Evolutionary conservation across 352 stramenopile genomes (phyloP), one percentile per base, ranked within the genome.

Genomic region (Phytophthora lateralis): DNA sequence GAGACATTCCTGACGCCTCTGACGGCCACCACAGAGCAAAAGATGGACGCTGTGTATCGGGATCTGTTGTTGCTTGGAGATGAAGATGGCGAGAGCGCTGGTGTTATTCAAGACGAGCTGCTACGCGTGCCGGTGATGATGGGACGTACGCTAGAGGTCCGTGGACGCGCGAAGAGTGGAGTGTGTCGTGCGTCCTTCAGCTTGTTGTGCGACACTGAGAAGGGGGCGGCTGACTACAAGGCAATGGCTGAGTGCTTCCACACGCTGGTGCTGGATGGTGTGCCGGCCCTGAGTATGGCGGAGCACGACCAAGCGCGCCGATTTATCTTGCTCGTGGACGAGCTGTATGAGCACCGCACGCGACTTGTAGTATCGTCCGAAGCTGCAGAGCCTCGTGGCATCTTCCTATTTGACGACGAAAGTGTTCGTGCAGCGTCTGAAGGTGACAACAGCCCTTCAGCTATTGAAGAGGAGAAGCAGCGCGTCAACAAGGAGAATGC

Each of bases 321-420:
- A 39, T 99, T 99, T 74, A 98, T 99, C 68, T 89, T 97, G 43
- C 78, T 99, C 1, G 82, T 99, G 43, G 97, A 99, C 68, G 95
- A 99, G 73, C 69, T 99, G 45, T 99, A 99, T 59, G 96, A 99
- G 69, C 86, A 89, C 41, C 75, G 71, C 32, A 87, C 81, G 11
- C 60, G 75, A 1, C 61, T 95, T 10, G 50, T 95, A 0, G 73
- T 80, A 53, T 89, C 85, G 1, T 78, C 82, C 5, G 71, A 72
- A 39, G 81, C 61, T 20, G 42, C 70, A 0, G 63, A 76, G 8
- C 57, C 68, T 27, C 44, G 76, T 15, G 55, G 52, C 9, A 81
- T 96, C 53, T 96, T 96, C 50, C 58, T 73, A n/a, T 92, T 94
- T 57, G 82, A 90, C 44, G 74, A 85, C 3, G 47, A 78, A 18